These are phyloP conservation scores for Aspergillus baeticus DNA, from an alignment of 495 filamentous ascomycete species.

Conservation along the genomic window DNA sequence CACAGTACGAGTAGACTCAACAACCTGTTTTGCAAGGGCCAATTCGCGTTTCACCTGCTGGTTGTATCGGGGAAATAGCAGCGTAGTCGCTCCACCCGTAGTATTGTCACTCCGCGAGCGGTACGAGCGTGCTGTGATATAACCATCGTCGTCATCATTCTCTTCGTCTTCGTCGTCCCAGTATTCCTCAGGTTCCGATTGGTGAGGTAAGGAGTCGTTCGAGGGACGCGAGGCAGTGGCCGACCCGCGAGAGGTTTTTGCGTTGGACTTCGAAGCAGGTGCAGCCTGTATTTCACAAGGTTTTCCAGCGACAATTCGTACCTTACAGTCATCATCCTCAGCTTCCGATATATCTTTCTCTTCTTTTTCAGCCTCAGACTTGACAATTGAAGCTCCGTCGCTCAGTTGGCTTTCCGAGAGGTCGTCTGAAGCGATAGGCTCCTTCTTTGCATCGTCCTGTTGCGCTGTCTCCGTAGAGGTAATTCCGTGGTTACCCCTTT, in stretches of 20 bases:
- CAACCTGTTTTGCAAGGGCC: constrained; percentile 62
- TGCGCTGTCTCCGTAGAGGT: constrained; percentile 13
- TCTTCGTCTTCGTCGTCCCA: constrained; percentile 78
- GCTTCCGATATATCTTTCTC: constrained; percentile 16
- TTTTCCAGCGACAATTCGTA: constrained; percentile 16
- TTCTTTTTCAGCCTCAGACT: constrained; percentile 15
- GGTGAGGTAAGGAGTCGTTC: constrained; percentile 23
- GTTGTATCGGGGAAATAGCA: constrained; percentile 71
- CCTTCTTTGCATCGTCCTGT: constrained; percentile 8
- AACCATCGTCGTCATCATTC: constrained; percentile 79
- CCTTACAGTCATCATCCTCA: constrained; percentile 31
- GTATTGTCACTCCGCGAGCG: constrained; percentile 78
- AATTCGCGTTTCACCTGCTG: constrained; percentile 64
- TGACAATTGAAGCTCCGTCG: constrained; percentile 14
- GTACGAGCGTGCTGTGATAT: constrained; percentile 72
- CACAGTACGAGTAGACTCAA: constrained; percentile 55
- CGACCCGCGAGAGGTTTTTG: constrained; percentile 11
- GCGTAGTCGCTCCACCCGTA: constrained; percentile 66
- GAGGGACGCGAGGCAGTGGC: constrained; percentile 12
- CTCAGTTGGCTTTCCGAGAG: constrained; percentile 12
- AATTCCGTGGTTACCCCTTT: constrained; percentile 6
- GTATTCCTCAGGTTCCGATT: constrained; percentile 66
- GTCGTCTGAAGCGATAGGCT: constrained; percentile 5
- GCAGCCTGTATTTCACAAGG: constrained; percentile 15
- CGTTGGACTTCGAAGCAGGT: constrained; percentile 12